Percentiles rank a stretch among this genome's conserved stretches.
Conservation (phyloP, 1,284 basidiomycete species). For the Lentinula novae-zelandiae region DNA sequence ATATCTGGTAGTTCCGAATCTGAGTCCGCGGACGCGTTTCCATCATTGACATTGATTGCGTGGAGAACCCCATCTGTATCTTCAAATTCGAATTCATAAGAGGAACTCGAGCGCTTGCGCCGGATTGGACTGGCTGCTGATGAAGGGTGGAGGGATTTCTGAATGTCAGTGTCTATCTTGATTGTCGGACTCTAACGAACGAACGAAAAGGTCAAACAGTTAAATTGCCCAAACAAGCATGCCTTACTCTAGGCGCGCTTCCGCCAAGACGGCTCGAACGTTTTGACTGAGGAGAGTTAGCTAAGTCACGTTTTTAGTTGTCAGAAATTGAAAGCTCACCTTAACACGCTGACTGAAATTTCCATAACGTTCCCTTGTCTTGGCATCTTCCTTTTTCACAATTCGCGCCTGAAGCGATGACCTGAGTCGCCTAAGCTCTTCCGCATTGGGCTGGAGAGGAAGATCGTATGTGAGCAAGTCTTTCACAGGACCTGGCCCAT, state of each 20-base stretch:
- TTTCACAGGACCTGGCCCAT: neutral
- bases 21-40: conserved; percentile 12
- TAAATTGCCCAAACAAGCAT: neutral
- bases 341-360: conserved; percentile 1
- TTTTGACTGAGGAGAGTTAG: neutral
- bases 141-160: neutral
- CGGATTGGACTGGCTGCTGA: neutral
- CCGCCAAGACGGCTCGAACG: neutral
- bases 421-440: conserved; percentile 8
- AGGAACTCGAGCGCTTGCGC: conserved; percentile 1
- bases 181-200: neutral
- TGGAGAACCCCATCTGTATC: conserved; percentile 4
- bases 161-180: neutral
- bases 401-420: neutral
- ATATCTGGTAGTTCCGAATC: conserved; percentile 17
- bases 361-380: conserved; percentile 10
- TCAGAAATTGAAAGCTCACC: neutral
- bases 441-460: conserved; percentile 16
- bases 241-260: neutral
- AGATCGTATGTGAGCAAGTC: conserved; percentile 18
- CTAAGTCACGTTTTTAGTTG: neutral
- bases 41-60: neutral
- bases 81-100: conserved; percentile 20
- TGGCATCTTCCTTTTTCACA: conserved; percentile 9
- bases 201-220: neutral